Percentiles rank a stretch among this genome's conserved stretches.
phyloP scores from a whole-genome alignment of 176 grass and related monocot species.

The Pharus latifolius region DNA sequence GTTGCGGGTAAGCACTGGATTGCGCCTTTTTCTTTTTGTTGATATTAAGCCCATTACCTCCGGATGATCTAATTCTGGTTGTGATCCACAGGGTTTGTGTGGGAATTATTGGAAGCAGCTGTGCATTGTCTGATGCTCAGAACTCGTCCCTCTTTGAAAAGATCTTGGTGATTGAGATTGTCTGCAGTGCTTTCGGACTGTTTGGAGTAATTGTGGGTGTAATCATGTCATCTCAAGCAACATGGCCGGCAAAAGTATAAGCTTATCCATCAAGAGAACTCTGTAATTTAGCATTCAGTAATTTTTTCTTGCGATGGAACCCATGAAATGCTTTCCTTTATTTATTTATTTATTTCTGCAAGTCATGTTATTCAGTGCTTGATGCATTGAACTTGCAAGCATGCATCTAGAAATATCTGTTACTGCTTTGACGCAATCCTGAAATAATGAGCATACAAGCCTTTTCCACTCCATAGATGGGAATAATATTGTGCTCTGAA shows the following conservation, averaged over 20 bases:
- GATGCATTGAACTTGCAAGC: too few species aligned
- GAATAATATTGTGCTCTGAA: too few species aligned
- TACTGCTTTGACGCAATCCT: too few species aligned
- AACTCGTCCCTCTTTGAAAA: constrained; percentile 96
- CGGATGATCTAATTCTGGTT: constrained; percentile 9
- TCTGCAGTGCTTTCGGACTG: constrained; percentile 87
- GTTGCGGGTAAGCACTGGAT: constrained; percentile 60
- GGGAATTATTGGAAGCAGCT: constrained; percentile 97
- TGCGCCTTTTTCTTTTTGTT: constrained; percentile 1
- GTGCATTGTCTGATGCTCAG: constrained; percentile 90
- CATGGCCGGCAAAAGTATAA: constrained; percentile 66
- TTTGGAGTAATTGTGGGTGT: constrained; percentile 97
- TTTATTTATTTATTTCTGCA: constrained; percentile 15
- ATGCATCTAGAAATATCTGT: too few species aligned
- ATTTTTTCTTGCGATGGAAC: constrained; percentile 30
- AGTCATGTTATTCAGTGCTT: constrained; percentile 2
- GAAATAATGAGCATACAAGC: too few species aligned
- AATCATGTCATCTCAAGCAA: constrained; percentile 97
- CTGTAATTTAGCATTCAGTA: too few species aligned
- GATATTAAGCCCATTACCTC: background rate
- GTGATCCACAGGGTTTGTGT: constrained; percentile 57
- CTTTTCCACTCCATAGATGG: too few species aligned
- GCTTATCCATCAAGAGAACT: background rate
- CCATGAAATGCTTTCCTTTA: background rate
- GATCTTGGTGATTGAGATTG: constrained; percentile 96